Base-by-base conservation (phyloP, 768 basidiomycete genomes). In the Kwoniella sp. region DNA sequence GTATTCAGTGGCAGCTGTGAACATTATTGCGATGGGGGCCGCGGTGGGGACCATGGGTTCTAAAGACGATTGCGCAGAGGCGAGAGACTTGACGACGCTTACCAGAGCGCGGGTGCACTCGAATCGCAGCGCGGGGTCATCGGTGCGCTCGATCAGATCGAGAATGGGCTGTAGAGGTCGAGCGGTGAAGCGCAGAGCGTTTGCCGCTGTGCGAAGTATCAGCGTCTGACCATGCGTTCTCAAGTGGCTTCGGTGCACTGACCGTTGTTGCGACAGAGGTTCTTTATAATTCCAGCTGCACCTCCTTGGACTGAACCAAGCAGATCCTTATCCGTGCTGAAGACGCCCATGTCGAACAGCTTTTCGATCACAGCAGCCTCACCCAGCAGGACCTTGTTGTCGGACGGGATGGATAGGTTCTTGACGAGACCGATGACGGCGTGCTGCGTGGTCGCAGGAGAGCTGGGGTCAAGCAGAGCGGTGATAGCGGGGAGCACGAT, bases 101-200 rank as follows among this genome's bases (percentile, higher is more conserved):
- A 90, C 89, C 34, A 95, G 76, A 2, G 92, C 82, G 17, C 93
- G 84, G 15, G 89, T 86, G 26, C 87, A 87, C 76, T 99, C 93
- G 67, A 87, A 90, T 74, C 86, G 86, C 29, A 92, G 78, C 1
- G 88, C 82, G 2, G 87, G 76, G 17, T 85, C 85, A 62, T 92
- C 86, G 5, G 89, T 85, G 34, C 89, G 84, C 43, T 80, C 79
- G 25, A 86, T 79, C 17, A 99, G 79, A 5, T 81, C 81, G 27
- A 95, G 77, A 38, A 98, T 80, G 52, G 83, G 83, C 4, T 81
- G 76, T 34, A 90, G 76, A 1, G 64, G 82, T 20, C 23, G 33
- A 3, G 54, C 27, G 11, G 84, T 77, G 32, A 92, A 73, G 8
- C 70, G 62, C 29, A 79, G 67, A 33, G 51, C 29, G 39, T 65